Evolutionary conservation across 2,329 filamentous ascomycete species (phyloP).

Genomic region (Colletotrichum sp.): DNA sequence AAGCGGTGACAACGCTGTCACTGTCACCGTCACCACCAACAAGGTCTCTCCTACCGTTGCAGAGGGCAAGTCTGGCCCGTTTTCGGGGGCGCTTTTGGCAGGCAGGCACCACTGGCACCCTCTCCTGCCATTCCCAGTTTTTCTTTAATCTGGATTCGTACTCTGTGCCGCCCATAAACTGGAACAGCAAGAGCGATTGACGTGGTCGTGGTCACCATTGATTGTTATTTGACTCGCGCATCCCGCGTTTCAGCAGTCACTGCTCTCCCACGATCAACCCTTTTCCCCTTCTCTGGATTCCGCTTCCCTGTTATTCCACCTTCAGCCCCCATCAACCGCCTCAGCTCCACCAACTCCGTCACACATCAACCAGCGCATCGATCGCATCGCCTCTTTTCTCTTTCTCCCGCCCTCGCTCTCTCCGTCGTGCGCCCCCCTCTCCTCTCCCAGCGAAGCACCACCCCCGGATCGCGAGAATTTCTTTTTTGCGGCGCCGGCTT

Average conservation of each 20-base stretch:
- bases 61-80: not conserved
- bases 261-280: not conserved
- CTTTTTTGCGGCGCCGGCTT: not conserved
- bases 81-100: not conserved
- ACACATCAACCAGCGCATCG: not conserved
- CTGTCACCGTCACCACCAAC: not conserved
- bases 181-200: not conserved
- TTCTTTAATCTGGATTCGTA: not conserved
- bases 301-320: not conserved
- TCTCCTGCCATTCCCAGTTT: not conserved
- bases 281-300: not conserved
- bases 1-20: not conserved
- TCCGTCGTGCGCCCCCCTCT: not conserved
- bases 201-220: not conserved
- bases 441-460: not conserved
- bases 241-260: not conserved
- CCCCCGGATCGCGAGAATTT: not conserved
- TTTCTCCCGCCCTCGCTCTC: not conserved
- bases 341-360: not conserved
- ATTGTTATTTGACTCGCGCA: constrained; percentile 15
- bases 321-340: not conserved
- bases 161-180: not conserved
- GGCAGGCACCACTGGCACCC: not conserved
- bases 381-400: not conserved
- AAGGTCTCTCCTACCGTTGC: not conserved